A percentile compares a stretch with the other conserved stretches of the same genome.
phyloP scores from a whole-genome alignment of 768 basidiomycete genomes.

The Rhizopogon salebrosus region DNA sequence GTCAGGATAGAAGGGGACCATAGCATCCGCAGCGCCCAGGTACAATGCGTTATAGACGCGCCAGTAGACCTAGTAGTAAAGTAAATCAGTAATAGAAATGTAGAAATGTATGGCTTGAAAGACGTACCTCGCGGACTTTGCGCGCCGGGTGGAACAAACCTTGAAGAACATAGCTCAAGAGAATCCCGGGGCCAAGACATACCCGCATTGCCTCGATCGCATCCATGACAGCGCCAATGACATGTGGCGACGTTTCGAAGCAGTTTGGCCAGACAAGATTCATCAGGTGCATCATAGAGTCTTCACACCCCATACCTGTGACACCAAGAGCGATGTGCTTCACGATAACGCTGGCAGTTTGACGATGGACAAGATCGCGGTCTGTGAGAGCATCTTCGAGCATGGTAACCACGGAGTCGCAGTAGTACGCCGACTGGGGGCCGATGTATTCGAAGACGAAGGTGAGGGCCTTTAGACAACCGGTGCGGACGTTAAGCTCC shows the following conservation, averaged over 20 bases:
- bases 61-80: constrained; percentile 43
- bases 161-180: constrained; percentile 89
- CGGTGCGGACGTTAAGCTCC: constrained; percentile 97
- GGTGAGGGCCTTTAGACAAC: constrained; percentile 96
- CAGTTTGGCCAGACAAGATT: constrained; percentile 99
- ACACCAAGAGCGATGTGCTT: constrained; percentile 95
- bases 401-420: constrained; percentile 95
- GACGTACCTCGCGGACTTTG: constrained; percentile 86
- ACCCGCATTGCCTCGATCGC: constrained; percentile 97
- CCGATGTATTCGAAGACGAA: constrained; percentile 99
- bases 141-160: constrained; percentile 97
- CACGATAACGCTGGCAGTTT: constrained; percentile 97
- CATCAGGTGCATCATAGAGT: constrained; percentile 96
- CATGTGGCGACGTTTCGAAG: constrained; percentile 97
- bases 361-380: constrained; percentile 95
- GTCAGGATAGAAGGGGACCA: constrained; percentile 95
- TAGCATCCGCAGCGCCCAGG: constrained; percentile 82
- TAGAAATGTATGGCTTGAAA: not conserved
- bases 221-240: constrained; percentile 97
- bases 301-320: too few relatives aligned
- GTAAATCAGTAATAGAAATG: constrained; percentile 1
- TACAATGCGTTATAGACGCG: constrained; percentile 92
- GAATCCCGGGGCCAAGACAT: constrained; percentile 90
- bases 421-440: constrained; percentile 93
- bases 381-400: constrained; percentile 98